Evolutionary conservation across 306 rosid species (phyloP).

Genomic region (cucumber (Cucumis sativus)): DNA sequence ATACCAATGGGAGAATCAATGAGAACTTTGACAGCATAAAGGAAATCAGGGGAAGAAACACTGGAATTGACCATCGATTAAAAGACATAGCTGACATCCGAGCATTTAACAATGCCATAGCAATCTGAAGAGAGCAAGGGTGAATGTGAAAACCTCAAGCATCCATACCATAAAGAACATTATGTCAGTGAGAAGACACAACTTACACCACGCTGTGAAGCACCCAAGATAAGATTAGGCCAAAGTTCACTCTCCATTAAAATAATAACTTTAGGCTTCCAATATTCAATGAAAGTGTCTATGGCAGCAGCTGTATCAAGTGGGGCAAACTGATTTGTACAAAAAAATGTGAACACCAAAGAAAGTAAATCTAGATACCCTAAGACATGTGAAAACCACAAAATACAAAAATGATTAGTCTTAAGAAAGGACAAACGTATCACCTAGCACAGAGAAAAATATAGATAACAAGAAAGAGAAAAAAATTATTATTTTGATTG

Average conservation of each 20-base stretch:
- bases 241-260: constrained; percentile 85
- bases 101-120: constrained; percentile 70
- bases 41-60: constrained; percentile 69
- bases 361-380: constrained; percentile 7
- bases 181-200: not conserved
- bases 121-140: constrained; percentile 36
- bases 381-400: not conserved
- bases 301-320: constrained; percentile 59
- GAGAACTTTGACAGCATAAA: constrained; percentile 82
- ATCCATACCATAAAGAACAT: constrained; percentile 6
- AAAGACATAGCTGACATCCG: constrained; percentile 72
- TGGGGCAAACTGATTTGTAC: constrained; percentile 59
- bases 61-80: constrained; percentile 46
- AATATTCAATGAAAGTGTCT: constrained; percentile 51
- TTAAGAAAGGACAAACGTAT: not conserved
- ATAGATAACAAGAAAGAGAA: not conserved
- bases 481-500: not conserved
- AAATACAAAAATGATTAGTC: not conserved
- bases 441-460: not conserved
- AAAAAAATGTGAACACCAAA: constrained; percentile 17
- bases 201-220: constrained; percentile 72
- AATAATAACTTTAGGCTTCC: constrained; percentile 71
- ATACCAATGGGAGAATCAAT: constrained; percentile 82
- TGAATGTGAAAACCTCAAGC: not conserved
- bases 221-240: constrained; percentile 87